These are phyloP conservation scores for Russula brevipes DNA, from an alignment of 768 basidiomycete species.

Conservation along the genomic window DNA sequence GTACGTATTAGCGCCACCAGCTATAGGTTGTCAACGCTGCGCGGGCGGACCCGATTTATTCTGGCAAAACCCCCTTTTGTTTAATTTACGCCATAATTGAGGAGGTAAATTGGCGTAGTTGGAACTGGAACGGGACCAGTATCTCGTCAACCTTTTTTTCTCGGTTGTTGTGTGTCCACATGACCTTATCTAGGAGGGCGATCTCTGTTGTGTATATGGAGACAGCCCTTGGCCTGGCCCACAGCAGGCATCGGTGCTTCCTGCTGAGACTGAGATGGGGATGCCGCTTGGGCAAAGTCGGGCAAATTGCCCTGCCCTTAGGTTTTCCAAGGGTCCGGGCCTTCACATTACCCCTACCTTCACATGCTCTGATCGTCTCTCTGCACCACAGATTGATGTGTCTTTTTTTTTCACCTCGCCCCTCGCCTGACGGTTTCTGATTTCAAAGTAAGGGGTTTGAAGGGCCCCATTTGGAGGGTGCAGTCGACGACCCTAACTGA, in stretches of 20 bases:
- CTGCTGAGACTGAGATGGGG: not conserved
- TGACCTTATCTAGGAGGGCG: conserved; percentile 7
- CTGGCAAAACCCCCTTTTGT: not conserved
- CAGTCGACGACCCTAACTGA: not conserved
- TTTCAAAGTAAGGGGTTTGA: not conserved
- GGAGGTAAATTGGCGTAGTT: not conserved
- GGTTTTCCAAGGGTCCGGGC: not conserved
- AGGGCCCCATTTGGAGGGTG: not conserved
- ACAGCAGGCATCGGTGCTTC: not conserved
- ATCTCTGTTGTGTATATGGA: conserved; percentile 8
- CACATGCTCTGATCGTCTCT: not conserved
- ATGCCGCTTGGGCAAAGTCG: not conserved
- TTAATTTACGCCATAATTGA: conserved; percentile 11
- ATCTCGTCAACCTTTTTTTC: not conserved
- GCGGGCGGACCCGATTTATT: conserved; percentile 4
- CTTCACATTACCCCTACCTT: not conserved
- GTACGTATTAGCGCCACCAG: not conserved
- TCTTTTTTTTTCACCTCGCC: not conserved
- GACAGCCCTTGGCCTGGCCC: not conserved
- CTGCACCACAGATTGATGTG: conserved; percentile 3
- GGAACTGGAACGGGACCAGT: not conserved
- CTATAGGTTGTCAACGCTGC: not conserved
- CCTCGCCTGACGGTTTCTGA: not conserved
- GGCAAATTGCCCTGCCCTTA: not conserved
- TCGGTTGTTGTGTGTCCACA: not conserved